phyloP scores from a whole-genome alignment of 306 rosid genomes.

The Cucurbita argyrosperma region DNA sequence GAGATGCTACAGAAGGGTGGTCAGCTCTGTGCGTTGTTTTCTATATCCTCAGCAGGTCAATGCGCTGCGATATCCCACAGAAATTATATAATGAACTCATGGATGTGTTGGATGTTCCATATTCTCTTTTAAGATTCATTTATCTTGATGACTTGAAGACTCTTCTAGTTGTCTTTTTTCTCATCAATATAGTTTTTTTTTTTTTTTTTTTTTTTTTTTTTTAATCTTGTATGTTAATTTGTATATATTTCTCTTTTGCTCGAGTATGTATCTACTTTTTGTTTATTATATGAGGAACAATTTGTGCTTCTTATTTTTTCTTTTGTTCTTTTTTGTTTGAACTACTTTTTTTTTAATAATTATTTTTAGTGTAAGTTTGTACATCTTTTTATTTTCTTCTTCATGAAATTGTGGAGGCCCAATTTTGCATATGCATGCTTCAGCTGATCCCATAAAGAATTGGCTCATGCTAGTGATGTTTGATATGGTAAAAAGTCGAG shows the following conservation, averaged over 20 bases:
- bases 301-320: background rate
- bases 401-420: background rate
- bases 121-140: background rate
- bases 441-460: background rate
- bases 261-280: background rate
- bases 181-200: background rate
- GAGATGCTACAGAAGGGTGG: constrained; percentile 67
- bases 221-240: background rate
- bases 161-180: background rate
- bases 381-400: background rate
- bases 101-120: background rate
- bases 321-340: background rate
- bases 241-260: background rate
- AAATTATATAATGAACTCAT: background rate
- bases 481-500: background rate
- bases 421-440: background rate
- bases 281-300: background rate
- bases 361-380: background rate
- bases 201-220: background rate
- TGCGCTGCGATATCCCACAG: background rate
- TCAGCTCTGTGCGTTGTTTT: constrained; percentile 64
- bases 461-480: background rate
- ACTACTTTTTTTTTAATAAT: background rate
- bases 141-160: background rate
- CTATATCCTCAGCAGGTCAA: constrained; percentile 72